These are phyloP conservation scores for Monosporozyma siamensis DNA, from an alignment of 805 yeast genomes.

Conservation along the genomic window DNA sequence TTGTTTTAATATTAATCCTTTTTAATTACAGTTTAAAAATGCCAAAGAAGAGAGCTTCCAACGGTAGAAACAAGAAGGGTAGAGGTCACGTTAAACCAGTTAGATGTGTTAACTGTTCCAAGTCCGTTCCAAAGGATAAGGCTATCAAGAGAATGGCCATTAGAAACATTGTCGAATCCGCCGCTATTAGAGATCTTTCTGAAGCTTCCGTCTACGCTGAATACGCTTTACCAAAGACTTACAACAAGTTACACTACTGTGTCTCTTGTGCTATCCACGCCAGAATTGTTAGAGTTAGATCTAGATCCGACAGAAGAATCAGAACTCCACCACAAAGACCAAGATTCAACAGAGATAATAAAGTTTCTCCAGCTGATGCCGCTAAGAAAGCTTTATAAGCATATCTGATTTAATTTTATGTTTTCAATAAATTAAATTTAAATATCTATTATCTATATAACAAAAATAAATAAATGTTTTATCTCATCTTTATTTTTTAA, in stretches of 20 bases:
- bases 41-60: slow-evolving; percentile 99
- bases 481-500: background rate
- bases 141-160: slow-evolving; percentile 99
- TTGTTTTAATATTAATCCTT: too few species aligned
- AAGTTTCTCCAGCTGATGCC: slow-evolving; percentile 94
- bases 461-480: background rate
- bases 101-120: slow-evolving; percentile 99
- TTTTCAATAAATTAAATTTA: too few species aligned
- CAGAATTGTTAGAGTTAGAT: slow-evolving; percentile 99
- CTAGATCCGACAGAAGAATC: slow-evolving; percentile 96
- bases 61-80: slow-evolving; percentile 99
- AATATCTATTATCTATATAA: background rate
- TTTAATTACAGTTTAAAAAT: slow-evolving; percentile 36
- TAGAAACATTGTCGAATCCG: slow-evolving; percentile 99
- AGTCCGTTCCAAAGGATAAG: slow-evolving; percentile 99
- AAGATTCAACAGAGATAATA: slow-evolving; percentile 95
- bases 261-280: slow-evolving; percentile 99
- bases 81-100: slow-evolving; percentile 99
- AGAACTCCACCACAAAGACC: slow-evolving; percentile 99
- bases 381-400: slow-evolving; percentile 81
- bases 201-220: slow-evolving; percentile 99
- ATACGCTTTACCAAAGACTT: slow-evolving; percentile 98
- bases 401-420: background rate
- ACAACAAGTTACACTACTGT: slow-evolving; percentile 99
- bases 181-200: slow-evolving; percentile 98